A percentile compares a stretch with the other conserved stretches of the same genome.
Conservation (phyloP, 2,329 filamentous ascomycete genomes). For the Diaporthe vaccinii region DNA sequence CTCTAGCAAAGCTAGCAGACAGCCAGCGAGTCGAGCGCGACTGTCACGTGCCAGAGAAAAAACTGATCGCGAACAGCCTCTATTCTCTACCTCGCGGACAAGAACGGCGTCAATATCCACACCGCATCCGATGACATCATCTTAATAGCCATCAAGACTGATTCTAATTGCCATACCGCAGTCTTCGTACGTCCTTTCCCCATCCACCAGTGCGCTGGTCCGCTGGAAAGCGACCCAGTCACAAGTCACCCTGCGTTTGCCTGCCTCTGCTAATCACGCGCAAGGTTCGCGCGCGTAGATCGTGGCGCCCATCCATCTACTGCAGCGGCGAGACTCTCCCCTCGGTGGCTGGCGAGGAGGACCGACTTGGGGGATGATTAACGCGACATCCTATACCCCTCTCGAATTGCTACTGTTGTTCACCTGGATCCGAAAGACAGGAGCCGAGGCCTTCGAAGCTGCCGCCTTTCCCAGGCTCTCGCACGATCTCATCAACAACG, state of each 20-base stretch:
- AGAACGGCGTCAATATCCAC: conserved; percentile 40
- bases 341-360: conserved; percentile 51
- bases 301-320: conserved; percentile 54
- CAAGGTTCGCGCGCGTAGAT: conserved; percentile 39
- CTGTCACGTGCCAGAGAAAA: conserved; percentile 41
- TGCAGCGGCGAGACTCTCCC: conserved; percentile 51
- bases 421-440: conserved; percentile 49
- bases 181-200: conserved; percentile 35
- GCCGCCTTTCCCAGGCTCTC: conserved; percentile 54
- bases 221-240: conserved; percentile 17
- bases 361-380: conserved; percentile 52
- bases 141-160: conserved; percentile 37
- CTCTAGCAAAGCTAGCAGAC: conserved; percentile 9
- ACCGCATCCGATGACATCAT: conserved; percentile 39
- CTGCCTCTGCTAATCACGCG: conserved; percentile 31
- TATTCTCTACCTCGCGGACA: conserved; percentile 31
- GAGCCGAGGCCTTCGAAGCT: conserved; percentile 49
- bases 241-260: neutral
- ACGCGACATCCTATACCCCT: conserved; percentile 50
- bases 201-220: conserved; percentile 27
- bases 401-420: conserved; percentile 54
- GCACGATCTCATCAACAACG: conserved; percentile 78
- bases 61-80: conserved; percentile 37
- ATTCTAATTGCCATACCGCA: conserved; percentile 12
- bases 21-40: neutral